Evolutionary conservation across 208 protist genomes (phyloP).

Genomic region (Crithidia fasciculata): DNA sequence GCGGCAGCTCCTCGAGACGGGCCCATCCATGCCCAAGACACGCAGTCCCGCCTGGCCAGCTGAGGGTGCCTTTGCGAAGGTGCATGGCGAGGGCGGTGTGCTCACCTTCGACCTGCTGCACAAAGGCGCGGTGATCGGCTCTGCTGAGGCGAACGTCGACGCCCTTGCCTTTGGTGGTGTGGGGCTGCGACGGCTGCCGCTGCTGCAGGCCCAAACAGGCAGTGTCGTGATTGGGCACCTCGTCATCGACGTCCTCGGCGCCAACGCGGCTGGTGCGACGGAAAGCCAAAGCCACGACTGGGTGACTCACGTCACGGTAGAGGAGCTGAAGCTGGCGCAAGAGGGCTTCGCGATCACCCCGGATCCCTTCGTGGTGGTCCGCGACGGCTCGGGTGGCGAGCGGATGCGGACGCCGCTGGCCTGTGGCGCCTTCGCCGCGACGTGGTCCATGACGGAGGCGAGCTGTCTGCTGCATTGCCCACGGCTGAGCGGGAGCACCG

Average conservation of each 20-base stretch:
- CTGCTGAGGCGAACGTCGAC: slow-evolving; percentile 69
- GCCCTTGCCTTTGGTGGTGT: slow-evolving; percentile 80
- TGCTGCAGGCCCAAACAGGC: slow-evolving; percentile 49
- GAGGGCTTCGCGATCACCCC: slow-evolving; percentile 58
- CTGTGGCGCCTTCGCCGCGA: slow-evolving; percentile 52
- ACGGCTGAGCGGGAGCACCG: slow-evolving; percentile 50
- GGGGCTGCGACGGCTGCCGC: slow-evolving; percentile 60
- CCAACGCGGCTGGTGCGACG: slow-evolving; percentile 29
- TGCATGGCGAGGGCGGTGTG: slow-evolving; percentile 55
- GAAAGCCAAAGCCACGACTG: slow-evolving; percentile 43
- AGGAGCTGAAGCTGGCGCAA: slow-evolving; percentile 46
- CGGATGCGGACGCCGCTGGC: slow-evolving; percentile 70
- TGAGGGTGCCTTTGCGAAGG: slow-evolving; percentile 50
- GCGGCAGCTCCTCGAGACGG: slow-evolving; percentile 62
- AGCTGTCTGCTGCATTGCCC: slow-evolving; percentile 83
- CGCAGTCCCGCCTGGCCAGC: slow-evolving; percentile 76
- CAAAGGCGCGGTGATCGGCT: slow-evolving; percentile 67
- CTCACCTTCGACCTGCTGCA: slow-evolving; percentile 81
- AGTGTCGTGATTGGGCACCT: slow-evolving; percentile 69
- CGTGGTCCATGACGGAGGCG: slow-evolving; percentile 59
- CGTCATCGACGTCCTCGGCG: slow-evolving; percentile 60
- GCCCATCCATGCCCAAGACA: slow-evolving; percentile 64
- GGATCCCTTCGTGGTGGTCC: slow-evolving; percentile 81
- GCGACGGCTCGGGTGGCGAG: slow-evolving; percentile 44
- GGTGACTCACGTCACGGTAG: slow-evolving; percentile 62